Base-by-base conservation (phyloP, 1,139 yeast species). In the Suhomyces terraborum region DNA sequence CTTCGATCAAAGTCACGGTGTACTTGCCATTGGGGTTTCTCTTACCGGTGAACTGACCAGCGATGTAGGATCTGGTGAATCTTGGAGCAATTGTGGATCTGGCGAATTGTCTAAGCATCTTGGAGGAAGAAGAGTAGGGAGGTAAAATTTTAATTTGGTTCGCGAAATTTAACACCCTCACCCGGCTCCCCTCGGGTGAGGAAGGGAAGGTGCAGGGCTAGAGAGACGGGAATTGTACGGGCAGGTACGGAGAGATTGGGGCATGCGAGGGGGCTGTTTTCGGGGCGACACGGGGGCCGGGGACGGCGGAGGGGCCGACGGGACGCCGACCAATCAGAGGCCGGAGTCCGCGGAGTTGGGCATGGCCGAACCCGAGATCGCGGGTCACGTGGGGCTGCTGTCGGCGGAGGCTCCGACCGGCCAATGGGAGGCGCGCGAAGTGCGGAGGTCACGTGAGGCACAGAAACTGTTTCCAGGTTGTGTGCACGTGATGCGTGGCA, bases 1-100 rank as follows among this genome's bases (percentile, higher is more conserved):
- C 98, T 73, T 91, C 97, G 60, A 93, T 93, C 74, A 93, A 77
- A 42, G 98, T 91, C 51, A 93, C 98, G 45, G 89, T 82, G 74
- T 84, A 93, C 62, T 87, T 84, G 52, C 93, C 93, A 53, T 73
- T 70, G 49, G 76, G 61, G 38, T 66, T 66, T 56, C 65, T 71
- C 45, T 57, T 43, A 42, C 79, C 79, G 50, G 77, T 72, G 60
- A 73, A 73, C 56, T 72, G 77, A 48, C 78, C 78, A 43, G 78
- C 73, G 53, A 73, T 66, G 50, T 68, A 71, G 49, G 67, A 54
- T 70, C 77, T 72, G 56, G 73, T 52, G 48, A 72, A 63, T 61
- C 67, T 68, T 45, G 75, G 75, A 35, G 66, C 61, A 42, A 56
- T 53, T 45, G 62, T 52, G 46, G 60, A 51, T 55, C 55, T 60